These are phyloP conservation scores for Umbellularia californica DNA, from an alignment of 164 flowering plant species.

Conservation along the genomic window DNA sequence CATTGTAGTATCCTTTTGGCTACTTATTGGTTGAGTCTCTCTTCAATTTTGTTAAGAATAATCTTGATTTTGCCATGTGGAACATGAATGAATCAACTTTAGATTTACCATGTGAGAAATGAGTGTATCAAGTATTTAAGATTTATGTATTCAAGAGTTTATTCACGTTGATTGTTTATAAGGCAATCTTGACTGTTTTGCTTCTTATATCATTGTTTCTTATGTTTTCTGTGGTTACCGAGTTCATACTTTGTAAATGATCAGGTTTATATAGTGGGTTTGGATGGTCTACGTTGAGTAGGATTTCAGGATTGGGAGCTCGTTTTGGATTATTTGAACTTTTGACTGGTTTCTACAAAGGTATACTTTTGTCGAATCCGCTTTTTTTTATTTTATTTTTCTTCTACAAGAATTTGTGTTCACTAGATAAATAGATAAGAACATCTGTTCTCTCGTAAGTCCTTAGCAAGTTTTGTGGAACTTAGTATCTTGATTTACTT, in stretches of 20 bases:
- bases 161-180: no score
- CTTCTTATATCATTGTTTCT: not conserved
- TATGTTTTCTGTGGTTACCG: not conserved
- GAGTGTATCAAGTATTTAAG: not conserved
- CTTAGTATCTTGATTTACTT: not conserved
- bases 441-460: no score
- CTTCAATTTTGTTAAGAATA: no score
- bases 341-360: slow-evolving; percentile 78
- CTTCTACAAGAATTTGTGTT: not conserved
- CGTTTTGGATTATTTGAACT: slow-evolving; percentile 83
- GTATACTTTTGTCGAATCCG: slow-evolving; percentile 24
- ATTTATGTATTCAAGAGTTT: not conserved
- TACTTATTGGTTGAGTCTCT: no score
- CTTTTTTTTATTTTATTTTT: not conserved
- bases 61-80: not conserved
- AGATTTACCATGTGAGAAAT: not conserved
- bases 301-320: slow-evolving; percentile 58
- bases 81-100: not conserved
- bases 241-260: not conserved
- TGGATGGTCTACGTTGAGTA: slow-evolving; percentile 65
- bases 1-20: no score
- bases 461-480: no score
- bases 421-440: not conserved
- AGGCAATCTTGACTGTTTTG: not conserved
- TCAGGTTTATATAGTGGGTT: slow-evolving; percentile 78